Conservation (phyloP, 1,284 basidiomycete genomes). For the Chalciporus sp. region DNA sequence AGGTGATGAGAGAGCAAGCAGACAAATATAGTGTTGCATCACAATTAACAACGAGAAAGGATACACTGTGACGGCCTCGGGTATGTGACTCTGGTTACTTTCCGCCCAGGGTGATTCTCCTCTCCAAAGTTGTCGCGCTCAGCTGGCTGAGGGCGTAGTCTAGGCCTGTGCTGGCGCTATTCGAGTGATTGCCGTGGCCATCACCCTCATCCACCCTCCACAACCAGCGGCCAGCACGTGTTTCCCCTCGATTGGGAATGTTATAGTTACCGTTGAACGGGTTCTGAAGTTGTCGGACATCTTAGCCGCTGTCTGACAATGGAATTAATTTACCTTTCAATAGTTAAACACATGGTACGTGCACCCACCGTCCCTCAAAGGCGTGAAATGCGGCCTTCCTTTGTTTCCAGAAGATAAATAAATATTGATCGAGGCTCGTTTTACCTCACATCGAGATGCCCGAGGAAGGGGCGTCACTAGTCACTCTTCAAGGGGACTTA, state of each 20-base stretch:
- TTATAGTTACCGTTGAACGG: slow-evolving; percentile 14
- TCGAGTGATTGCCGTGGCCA: neutral
- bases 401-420: slow-evolving; percentile 25
- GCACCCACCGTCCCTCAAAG: slow-evolving; percentile 7
- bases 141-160: slow-evolving; percentile 12
- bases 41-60: slow-evolving; percentile 37
- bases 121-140: slow-evolving; percentile 8
- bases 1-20: slow-evolving; percentile 23
- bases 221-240: neutral
- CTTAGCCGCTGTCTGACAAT: slow-evolving; percentile 16
- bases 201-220: neutral
- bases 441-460: slow-evolving; percentile 2
- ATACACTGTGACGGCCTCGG: slow-evolving; percentile 15
- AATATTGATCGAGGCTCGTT: slow-evolving; percentile 17
- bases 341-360: slow-evolving; percentile 21
- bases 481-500: slow-evolving; percentile 1
- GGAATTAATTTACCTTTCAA: slow-evolving; percentile 32
- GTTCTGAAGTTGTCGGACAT: slow-evolving; percentile 7
- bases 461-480: neutral
- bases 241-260: slow-evolving; percentile 8
- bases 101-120: neutral
- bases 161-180: slow-evolving; percentile 9
- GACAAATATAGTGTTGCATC: slow-evolving; percentile 33
- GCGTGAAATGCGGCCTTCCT: slow-evolving; percentile 17
- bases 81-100: slow-evolving; percentile 19